phyloP scores from a whole-genome alignment of 108 stramenopile species.

The Poteriospumella lacustris region DNA sequence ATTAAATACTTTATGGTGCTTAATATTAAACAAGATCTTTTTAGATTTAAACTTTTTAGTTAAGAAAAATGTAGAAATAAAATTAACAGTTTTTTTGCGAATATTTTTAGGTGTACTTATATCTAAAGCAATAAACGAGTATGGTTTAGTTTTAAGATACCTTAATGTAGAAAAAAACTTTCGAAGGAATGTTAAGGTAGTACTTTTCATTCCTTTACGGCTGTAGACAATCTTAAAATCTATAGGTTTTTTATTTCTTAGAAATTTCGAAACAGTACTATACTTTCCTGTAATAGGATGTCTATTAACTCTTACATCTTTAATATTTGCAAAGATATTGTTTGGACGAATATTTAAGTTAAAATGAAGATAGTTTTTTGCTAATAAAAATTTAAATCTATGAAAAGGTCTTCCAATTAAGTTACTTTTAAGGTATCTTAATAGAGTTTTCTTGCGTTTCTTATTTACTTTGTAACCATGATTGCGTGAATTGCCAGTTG shows the following conservation, averaged over 20 bases:
- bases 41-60: constrained; percentile 9
- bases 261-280: constrained; percentile 8
- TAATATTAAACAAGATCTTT: constrained; percentile 9
- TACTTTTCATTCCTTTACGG: constrained; percentile 8
- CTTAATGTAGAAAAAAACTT: constrained; percentile 9
- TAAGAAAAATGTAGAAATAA: constrained; percentile 9
- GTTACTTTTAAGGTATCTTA: constrained; percentile 9
- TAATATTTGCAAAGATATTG: constrained; percentile 9
- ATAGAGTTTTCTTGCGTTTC: constrained; percentile 8
- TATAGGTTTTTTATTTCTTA: constrained; percentile 9
- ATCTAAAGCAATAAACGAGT: constrained; percentile 8
- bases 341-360: constrained; percentile 9
- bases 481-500: constrained; percentile 7
- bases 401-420: constrained; percentile 8
- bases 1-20: constrained; percentile 9
- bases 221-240: constrained; percentile 8
- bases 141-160: constrained; percentile 9
- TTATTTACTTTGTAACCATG: constrained; percentile 9
- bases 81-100: constrained; percentile 9
- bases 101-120: constrained; percentile 9
- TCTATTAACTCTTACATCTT: constrained; percentile 9
- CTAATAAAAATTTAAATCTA: constrained; percentile 10
- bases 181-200: constrained; percentile 7
- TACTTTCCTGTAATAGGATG: constrained; percentile 8
- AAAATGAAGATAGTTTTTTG: constrained; percentile 9